These are phyloP conservation scores for Vanrija pseudolonga DNA, from an alignment of 1,284 basidiomycete species.

Conservation along the genomic window DNA sequence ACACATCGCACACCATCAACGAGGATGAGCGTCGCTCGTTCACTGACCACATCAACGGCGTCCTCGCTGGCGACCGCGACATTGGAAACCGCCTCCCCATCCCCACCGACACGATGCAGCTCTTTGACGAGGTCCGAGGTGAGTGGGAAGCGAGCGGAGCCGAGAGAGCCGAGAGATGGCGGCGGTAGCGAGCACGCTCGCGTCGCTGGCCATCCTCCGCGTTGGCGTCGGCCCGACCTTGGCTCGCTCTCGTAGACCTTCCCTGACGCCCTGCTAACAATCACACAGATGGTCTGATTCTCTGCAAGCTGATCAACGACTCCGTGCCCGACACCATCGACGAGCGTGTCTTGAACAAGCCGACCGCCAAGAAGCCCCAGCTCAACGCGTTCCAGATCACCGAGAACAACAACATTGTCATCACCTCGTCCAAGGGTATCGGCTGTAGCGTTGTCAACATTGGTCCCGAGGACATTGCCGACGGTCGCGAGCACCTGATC, in stretches of 20 bases:
- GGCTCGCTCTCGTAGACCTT: neutral
- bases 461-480: slow-evolving; percentile 85
- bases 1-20: slow-evolving; percentile 96
- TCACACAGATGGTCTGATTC: slow-evolving; percentile 75
- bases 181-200: neutral
- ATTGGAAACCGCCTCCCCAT: slow-evolving; percentile 81
- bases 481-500: slow-evolving; percentile 93
- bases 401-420: slow-evolving; percentile 99
- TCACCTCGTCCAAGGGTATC: slow-evolving; percentile 95
- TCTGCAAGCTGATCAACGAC: slow-evolving; percentile 98
- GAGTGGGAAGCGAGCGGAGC: slow-evolving; percentile 9
- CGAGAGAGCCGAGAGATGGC: neutral
- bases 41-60: slow-evolving; percentile 91
- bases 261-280: neutral
- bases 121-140: slow-evolving; percentile 90
- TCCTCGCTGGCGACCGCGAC: slow-evolving; percentile 85
- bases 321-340: slow-evolving; percentile 99
- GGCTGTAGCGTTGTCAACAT: slow-evolving; percentile 99
- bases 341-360: slow-evolving; percentile 93
- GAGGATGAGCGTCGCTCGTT: slow-evolving; percentile 95
- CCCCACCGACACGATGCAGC: slow-evolving; percentile 96
- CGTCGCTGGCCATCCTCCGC: neutral
- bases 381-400: slow-evolving; percentile 98
- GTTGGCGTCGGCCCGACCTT: too few species aligned
- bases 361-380: slow-evolving; percentile 56